Conservation (phyloP, 805 yeast species). For the Saccharomycopsis fibuligera region DNA sequence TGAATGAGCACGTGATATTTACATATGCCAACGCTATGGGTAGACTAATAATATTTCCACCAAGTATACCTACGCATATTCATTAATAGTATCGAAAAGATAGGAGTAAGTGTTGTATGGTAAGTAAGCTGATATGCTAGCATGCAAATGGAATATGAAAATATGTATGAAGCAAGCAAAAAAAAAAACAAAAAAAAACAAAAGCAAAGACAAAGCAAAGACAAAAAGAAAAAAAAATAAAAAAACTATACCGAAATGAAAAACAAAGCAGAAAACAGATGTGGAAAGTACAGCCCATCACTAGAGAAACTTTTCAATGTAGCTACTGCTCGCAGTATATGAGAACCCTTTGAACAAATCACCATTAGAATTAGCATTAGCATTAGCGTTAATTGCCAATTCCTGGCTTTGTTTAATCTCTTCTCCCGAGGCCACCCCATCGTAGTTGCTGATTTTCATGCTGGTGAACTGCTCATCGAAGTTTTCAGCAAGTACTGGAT, state of each 20-base stretch:
- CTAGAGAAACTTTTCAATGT: slow-evolving; percentile 25
- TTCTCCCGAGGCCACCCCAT: slow-evolving; percentile 21
- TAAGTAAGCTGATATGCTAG: too few relatives aligned
- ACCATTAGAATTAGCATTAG: slow-evolving; percentile 13
- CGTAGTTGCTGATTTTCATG: slow-evolving; percentile 42
- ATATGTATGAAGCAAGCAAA: too few relatives aligned
- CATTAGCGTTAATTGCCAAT: slow-evolving; percentile 1
- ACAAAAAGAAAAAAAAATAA: slow-evolving; percentile 1
- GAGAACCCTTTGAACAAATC: slow-evolving; percentile 32
- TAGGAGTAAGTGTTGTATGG: too few relatives aligned
- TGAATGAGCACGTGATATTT: too few relatives aligned
- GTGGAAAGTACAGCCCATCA: not conserved
- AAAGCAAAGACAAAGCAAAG: too few relatives aligned
- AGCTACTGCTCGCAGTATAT: slow-evolving; percentile 33
- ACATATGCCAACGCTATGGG: too few relatives aligned
- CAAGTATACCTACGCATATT: too few relatives aligned
- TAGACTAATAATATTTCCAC: too few relatives aligned
- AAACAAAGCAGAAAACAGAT: not conserved
- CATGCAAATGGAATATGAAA: too few relatives aligned
- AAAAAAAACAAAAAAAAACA: too few relatives aligned
- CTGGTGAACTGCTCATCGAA: slow-evolving; percentile 75
- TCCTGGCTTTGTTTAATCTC: slow-evolving; percentile 1
- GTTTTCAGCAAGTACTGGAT: slow-evolving; percentile 79
- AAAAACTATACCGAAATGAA: not conserved
- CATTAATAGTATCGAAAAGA: too few relatives aligned